Evolutionary conservation across 805 yeast species (phyloP).

Genomic region (Suhomyces prunicola): DNA sequence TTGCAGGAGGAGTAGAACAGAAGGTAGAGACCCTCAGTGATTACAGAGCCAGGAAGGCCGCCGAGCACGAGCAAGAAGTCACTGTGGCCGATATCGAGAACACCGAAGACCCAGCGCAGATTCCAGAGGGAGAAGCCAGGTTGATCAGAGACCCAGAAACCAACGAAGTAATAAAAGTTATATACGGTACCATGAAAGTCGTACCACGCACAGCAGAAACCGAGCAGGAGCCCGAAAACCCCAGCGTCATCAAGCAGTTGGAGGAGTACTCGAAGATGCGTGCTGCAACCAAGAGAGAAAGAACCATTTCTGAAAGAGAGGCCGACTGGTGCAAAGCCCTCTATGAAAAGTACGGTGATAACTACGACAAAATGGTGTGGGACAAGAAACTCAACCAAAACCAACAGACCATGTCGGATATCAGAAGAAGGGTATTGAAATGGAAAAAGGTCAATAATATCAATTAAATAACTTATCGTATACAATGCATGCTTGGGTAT

Average conservation of each 20-base stretch:
- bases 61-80: slow-evolving; percentile 21
- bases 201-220: neutral
- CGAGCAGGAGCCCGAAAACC: slow-evolving; percentile 23
- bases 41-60: slow-evolving; percentile 31
- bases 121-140: slow-evolving; percentile 77
- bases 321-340: slow-evolving; percentile 63
- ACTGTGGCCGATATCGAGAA: slow-evolving; percentile 40
- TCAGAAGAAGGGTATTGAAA: slow-evolving; percentile 64
- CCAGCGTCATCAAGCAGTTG: slow-evolving; percentile 66
- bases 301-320: slow-evolving; percentile 70
- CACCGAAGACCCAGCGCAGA: slow-evolving; percentile 54
- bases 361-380: slow-evolving; percentile 88
- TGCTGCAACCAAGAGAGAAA: slow-evolving; percentile 50
- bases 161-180: slow-evolving; percentile 63
- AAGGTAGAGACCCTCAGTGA: slow-evolving; percentile 40
- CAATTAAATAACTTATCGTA: slow-evolving; percentile 4
- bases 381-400: slow-evolving; percentile 78
- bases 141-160: slow-evolving; percentile 62
- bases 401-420: slow-evolving; percentile 84
- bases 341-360: slow-evolving; percentile 78
- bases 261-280: slow-evolving; percentile 46
- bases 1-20: slow-evolving; percentile 81
- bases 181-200: slow-evolving; percentile 63
- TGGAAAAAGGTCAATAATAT: slow-evolving; percentile 57
- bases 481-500: neutral